Evolutionary conservation across 164 flowering plant species (phyloP), one percentile per base, ranked within the genome.

Genomic region (Stephania yunnanensis): DNA sequence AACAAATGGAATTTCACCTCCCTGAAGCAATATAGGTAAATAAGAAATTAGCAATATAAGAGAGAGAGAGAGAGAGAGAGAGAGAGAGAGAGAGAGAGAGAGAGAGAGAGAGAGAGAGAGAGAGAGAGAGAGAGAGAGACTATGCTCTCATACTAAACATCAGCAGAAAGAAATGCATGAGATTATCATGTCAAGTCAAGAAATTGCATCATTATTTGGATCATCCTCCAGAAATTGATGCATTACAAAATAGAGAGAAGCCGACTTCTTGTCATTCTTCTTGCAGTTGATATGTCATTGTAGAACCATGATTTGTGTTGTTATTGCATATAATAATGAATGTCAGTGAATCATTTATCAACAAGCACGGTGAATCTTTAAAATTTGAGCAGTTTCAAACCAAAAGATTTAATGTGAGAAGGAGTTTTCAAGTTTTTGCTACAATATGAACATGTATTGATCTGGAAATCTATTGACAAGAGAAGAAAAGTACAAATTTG

Each of bases 1-100:
- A 13, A 69, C 71, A 69, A 69, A 42, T 42, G 71, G 25, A 46
- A 69, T 44, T 31, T 69, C n/a, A 44, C 48, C 8, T 44, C 71
- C 71, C 71, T 69, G 71, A 42, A 61, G 22, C 55, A 50, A 50
- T 50, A 50, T 50, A 50, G 55, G 15, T 11, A 11, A 50, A 10
- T 11, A 3, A 50, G 11, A 9, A 50, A 50, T 48, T 50, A 10
- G 55, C 55, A 50, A 50, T 50, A 48, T n/a, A n/a, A 48, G 12
- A 48, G 53, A 12, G 53, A 48, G 53, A 6, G 53, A 12, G 53
- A 48, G 50, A 46, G 10, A 48, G 53, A 12, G 12, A 48, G 0
- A 50, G n/a, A 48, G 12, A 48, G 53, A 12, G 53, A 48, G 53
- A 6, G 53, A 12, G 53, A 48, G 50, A 46, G 10, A 48, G 53